A percentile compares a stretch with the other conserved stretches of the same genome.
phyloP scores from a whole-genome alignment of 2,329 filamentous ascomycete genomes.

The Fusarium palustre region DNA sequence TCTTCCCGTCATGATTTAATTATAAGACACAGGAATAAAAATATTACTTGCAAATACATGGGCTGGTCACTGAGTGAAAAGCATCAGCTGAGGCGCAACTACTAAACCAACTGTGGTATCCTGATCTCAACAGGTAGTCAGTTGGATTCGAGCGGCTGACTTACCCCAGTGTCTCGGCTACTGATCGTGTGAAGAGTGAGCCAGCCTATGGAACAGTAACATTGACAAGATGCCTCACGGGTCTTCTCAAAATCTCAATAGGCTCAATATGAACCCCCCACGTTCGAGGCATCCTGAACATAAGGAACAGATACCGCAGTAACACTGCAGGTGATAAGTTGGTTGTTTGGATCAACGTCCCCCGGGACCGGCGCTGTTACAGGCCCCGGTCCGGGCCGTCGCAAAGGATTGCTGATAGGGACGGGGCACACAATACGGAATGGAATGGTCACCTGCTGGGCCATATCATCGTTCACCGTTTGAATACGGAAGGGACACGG shows the following conservation, averaged over 20 bases:
- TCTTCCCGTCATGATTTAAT: constrained; percentile 32
- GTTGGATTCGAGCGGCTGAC: not conserved
- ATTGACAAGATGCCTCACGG: not conserved
- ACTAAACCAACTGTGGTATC: not conserved
- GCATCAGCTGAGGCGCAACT: not conserved
- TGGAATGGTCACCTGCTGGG: constrained; percentile 1
- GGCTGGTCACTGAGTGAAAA: not conserved
- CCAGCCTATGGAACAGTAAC: not conserved
- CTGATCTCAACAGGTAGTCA: not conserved
- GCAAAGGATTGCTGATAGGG: constrained; percentile 27
- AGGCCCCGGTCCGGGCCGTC: constrained; percentile 25
- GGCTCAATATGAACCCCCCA: not conserved
- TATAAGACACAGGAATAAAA: constrained; percentile 24
- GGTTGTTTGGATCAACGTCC: not conserved
- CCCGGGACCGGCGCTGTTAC: not conserved
- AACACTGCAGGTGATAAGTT: not conserved
- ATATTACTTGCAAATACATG: not conserved
- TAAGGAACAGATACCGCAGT: not conserved
- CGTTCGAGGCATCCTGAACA: not conserved
- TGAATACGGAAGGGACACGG: constrained; percentile 42
- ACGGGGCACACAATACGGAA: not conserved
- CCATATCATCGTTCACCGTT: constrained; percentile 15
- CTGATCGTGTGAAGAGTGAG: not conserved
- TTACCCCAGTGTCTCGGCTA: constrained; percentile 1
- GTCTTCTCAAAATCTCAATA: not conserved